Percentiles rank a stretch among this genome's conserved stretches.
Evolutionary conservation across 371 early-diverging fungal genomes (phyloP).

Genomic region (Mortierella polycephala): DNA sequence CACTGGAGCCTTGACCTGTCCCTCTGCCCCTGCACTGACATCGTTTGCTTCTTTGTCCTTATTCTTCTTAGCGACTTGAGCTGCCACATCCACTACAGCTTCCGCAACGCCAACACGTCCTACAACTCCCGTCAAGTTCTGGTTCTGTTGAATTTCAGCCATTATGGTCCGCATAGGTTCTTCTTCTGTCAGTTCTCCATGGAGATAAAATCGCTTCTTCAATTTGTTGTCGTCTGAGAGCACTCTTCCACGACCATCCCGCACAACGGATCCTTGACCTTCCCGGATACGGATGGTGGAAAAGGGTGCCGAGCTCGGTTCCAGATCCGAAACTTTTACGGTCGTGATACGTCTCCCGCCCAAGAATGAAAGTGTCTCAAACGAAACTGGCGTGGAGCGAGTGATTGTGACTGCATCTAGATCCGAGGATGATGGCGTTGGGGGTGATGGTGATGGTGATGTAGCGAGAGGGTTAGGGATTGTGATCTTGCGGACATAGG

Average conservation of each 20-base stretch:
- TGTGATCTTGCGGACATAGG: slow-evolving; percentile 71
- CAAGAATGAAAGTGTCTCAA: slow-evolving; percentile 50
- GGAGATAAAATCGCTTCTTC: slow-evolving; percentile 65
- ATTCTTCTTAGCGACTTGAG: background rate
- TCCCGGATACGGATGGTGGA: slow-evolving; percentile 63
- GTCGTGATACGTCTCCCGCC: slow-evolving; percentile 60
- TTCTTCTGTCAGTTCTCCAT: slow-evolving; percentile 63
- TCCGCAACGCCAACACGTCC: background rate
- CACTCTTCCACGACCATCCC: slow-evolving; percentile 55
- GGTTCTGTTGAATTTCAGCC: slow-evolving; percentile 48
- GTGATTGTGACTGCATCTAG: slow-evolving; percentile 7
- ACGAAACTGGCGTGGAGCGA: slow-evolving; percentile 49
- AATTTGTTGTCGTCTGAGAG: slow-evolving; percentile 51
- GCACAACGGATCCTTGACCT: slow-evolving; percentile 46
- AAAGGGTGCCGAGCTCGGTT: slow-evolving; percentile 65
- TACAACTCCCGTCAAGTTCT: slow-evolving; percentile 4
- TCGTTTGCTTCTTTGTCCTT: too few species aligned
- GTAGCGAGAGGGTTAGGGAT: slow-evolving; percentile 19
- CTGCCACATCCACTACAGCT: background rate
- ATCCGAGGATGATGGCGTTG: slow-evolving; percentile 53
- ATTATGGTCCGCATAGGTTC: slow-evolving; percentile 52
- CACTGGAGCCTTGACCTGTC: slow-evolving; percentile 10
- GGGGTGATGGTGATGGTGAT: slow-evolving; percentile 32
- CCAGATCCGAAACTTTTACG: slow-evolving; percentile 61
- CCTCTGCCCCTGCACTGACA: background rate